Conservation (phyloP, 1,139 yeast species). For the Waltiozyma sp. region DNA sequence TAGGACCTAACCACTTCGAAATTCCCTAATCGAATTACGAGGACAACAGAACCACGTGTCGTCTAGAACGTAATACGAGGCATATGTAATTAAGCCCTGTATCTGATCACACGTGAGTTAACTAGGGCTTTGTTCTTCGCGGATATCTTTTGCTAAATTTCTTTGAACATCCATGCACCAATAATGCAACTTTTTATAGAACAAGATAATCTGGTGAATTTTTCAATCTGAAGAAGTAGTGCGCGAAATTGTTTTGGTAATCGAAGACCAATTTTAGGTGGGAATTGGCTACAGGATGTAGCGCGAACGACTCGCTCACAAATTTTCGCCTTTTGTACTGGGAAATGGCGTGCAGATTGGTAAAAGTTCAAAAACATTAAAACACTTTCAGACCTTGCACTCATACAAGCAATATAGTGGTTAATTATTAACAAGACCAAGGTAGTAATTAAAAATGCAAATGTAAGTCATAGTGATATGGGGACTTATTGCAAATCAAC, state of each 20-base stretch:
- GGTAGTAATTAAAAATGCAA: slow-evolving; percentile 16
- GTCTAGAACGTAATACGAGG: too few species aligned
- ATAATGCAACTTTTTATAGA: not conserved
- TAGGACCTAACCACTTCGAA: not conserved
- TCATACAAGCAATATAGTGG: not conserved
- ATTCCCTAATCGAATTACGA: not conserved
- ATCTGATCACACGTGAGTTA: not conserved
- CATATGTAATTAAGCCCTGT: not conserved
- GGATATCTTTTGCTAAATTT: not conserved
- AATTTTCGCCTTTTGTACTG: not conserved
- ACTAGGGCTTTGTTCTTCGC: not conserved
- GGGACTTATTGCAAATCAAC: not conserved
- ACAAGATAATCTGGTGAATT: not conserved
- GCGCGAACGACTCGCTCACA: not conserved
- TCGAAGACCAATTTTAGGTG: not conserved
- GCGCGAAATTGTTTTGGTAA: not conserved
- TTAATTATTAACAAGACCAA: not conserved
- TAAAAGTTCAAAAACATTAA: slow-evolving; percentile 1
- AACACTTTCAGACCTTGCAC: not conserved
- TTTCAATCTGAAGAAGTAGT: not conserved
- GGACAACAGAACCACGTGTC: not conserved
- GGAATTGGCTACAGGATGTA: not conserved
- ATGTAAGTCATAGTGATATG: slow-evolving; percentile 16
- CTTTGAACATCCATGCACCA: not conserved
- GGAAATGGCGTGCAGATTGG: not conserved